Base-by-base conservation (phyloP, 163 green algal genomes). In the Scenedesmus sp. region DNA sequence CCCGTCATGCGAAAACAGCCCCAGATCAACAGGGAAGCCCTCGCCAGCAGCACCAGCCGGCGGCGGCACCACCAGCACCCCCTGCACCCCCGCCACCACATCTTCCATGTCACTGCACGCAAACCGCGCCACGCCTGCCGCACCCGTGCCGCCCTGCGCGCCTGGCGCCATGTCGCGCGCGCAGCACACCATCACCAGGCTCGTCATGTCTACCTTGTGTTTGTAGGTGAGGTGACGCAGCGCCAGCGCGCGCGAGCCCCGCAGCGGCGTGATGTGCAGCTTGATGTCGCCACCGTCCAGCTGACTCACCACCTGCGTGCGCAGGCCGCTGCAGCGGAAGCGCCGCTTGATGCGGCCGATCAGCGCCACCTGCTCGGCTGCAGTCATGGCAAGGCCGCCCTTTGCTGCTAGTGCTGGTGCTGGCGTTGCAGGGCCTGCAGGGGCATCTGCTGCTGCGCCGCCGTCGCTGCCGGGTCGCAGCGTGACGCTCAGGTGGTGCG, bases 231-330 rank as follows among this genome's bases (percentile, higher is more conserved):
- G 91, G 93, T 95, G 98, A 86, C 98, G 96, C 87, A 99, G 94
- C 3, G 98, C 98, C 66, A 99, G 95, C 0, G 98, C 91, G 20
- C 98, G 96, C 57, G 77, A 96, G 82, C 95, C 96, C 57, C 98
- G 97, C 88, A 99, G 91, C n/a, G 98, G 98, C 10, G 98, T 98
- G 88, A 99, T 94, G 94, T 99, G 97, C 90, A 99, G 92, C 55
- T 94, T 89, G 79, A 96, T 92, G 60, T 91, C 88, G 8, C 54
- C 84, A 7, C 18, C 88, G 2, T 90, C 86, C 6, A 88, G 56
- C 93, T 92, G 85, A 15, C 87, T 54, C 12, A 91, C 23, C 23
- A 95, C 55, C 87, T 94, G 90, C 6, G 92, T 92, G n/a, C 94
- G 91, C 73, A 96, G 23, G 15, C 93, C 94, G 56, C 88, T 93